phyloP scores from a whole-genome alignment of 192 early-diverging fungal genomes.

The Coemansia sp. region DNA sequence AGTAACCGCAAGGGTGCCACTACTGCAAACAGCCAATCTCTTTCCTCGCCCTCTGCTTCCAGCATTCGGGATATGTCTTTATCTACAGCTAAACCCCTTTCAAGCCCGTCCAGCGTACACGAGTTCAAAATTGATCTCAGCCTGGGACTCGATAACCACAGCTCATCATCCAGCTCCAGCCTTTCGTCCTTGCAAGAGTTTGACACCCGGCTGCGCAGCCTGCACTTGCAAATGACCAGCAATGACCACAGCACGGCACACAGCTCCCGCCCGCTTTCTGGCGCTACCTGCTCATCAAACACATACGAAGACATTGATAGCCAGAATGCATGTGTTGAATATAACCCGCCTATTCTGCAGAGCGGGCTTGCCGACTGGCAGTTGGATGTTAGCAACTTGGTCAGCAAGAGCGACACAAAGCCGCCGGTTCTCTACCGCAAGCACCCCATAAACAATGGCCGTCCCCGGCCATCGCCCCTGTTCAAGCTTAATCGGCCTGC shows the following conservation, averaged over 20 bases:
- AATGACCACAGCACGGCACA: not conserved
- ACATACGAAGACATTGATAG: not conserved
- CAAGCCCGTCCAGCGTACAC: not conserved
- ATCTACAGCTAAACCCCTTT: too few species aligned
- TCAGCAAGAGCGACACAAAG: slow-evolving; percentile 18
- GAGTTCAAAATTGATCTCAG: slow-evolving; percentile 5
- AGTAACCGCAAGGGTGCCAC: not conserved
- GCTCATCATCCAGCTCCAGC: not conserved
- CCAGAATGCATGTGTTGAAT: not conserved
- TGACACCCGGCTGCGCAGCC: slow-evolving; percentile 1
- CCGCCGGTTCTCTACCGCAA: slow-evolving; percentile 26
- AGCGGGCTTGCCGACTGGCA: slow-evolving; percentile 1
- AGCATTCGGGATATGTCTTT: not conserved
- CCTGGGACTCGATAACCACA: not conserved
- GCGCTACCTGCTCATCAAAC: not conserved
- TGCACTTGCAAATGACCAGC: not conserved
- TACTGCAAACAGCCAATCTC: too few species aligned
- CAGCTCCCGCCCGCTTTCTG: not conserved
- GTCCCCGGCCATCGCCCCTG: slow-evolving; percentile 9
- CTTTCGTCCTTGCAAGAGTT: slow-evolving; percentile 7
- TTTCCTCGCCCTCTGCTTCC: not conserved
- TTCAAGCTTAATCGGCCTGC: slow-evolving; percentile 24
- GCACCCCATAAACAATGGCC: not conserved
- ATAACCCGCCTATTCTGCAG: not conserved
- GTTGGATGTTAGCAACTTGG: slow-evolving; percentile 36